Base-by-base conservation (phyloP, 441 rosid species). In the Melastoma candidum region DNA sequence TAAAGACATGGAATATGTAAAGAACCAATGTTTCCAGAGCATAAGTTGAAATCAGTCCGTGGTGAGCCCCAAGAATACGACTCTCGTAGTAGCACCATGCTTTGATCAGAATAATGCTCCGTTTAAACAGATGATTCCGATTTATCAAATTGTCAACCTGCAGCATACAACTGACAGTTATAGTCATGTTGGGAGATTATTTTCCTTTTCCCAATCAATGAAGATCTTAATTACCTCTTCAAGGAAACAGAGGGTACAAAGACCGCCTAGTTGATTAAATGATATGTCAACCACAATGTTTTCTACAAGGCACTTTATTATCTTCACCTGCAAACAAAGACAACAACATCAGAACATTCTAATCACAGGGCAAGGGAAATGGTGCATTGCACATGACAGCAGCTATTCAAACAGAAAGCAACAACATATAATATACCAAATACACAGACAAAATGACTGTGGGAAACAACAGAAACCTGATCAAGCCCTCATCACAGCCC, bases 1-100 rank as follows among this genome's bases (percentile, higher is more conserved):
- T 83, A 81, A 81, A 94, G 77, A 89, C 83, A 65, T 87, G 85
- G 71, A 94, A 94, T 68, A 90, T 94, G 81, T 94, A 94, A 47
- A 94, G 96, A 74, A 94, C 97, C 77, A 94, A 72, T 63, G 96
- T 94, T 71, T 94, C 99, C 56, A 94, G 60, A 44, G 96, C 97
- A 68, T 94, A 94, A 51, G 99, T 94, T 1, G 99, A 94, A 57
- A 94, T 94, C 66, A 94, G 81, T 53, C 99, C 99, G 66, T 94
- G 99, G 76, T 90, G 97, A 72, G 99, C 97, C 67, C 99, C 99
- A 72, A 94, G 68, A 73, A 87, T 90, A 48, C 99, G 97, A 71
- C 99, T 94, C 80, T 94, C 99, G 67, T 94, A 94, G 68, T 94
- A 94, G 79, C 99, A 94, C 99, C 99, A 94, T 4, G 99, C 99